phyloP scores from a whole-genome alignment of 2,329 filamentous ascomycete genomes.

The Fusarium floridanum region DNA sequence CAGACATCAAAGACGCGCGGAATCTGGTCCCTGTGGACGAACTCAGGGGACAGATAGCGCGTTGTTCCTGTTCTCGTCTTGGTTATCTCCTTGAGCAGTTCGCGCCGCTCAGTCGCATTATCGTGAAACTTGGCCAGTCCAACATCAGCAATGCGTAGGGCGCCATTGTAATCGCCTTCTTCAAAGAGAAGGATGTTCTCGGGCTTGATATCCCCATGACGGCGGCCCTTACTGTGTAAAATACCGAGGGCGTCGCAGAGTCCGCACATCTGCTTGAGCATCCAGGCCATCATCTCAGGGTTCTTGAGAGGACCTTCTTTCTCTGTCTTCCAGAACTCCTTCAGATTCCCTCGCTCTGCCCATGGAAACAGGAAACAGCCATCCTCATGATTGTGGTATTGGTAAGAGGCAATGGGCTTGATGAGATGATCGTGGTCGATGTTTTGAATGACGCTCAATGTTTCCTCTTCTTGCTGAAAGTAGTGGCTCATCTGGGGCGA shows the following conservation, averaged over 20 bases:
- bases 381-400: neutral
- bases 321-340: neutral
- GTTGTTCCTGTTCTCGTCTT: neutral
- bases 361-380: slow-evolving; percentile 10
- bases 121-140: slow-evolving; percentile 4
- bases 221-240: neutral
- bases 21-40: neutral
- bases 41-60: neutral
- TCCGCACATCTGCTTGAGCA: slow-evolving; percentile 1
- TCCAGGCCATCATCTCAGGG: neutral
- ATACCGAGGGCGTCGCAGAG: neutral
- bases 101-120: neutral
- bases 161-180: neutral
- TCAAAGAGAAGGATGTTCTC: slow-evolving; percentile 8
- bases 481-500: neutral
- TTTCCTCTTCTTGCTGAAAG: neutral
- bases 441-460: neutral
- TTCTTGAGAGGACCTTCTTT: fast-evolving
- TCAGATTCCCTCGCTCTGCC: slow-evolving; percentile 7
- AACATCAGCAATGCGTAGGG: neutral
- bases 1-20: slow-evolving; percentile 4
- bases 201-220: slow-evolving; percentile 9
- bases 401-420: slow-evolving; percentile 9
- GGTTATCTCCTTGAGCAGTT: neutral
- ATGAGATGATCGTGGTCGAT: neutral